Evolutionary conservation across 148 eudicot species (phyloP), one percentile per base, ranked within the genome.

Genomic region (Camellia japonica): DNA sequence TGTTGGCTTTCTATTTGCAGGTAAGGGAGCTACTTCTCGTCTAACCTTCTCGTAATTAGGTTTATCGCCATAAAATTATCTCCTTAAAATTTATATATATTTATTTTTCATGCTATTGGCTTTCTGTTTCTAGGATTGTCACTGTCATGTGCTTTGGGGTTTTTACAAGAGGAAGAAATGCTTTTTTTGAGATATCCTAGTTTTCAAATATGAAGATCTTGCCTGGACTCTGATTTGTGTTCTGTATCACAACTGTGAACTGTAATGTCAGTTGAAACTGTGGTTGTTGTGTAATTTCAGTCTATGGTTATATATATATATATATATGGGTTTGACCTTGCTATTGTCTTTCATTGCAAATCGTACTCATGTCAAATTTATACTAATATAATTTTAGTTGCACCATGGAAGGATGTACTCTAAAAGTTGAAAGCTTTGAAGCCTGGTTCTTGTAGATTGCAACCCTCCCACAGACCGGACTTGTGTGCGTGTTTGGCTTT

Each of bases 331-430:
- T 30, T 30, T 30, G 38, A 30, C 38, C 38, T 49, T 49, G 6
- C 52, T 49, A 49, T 49, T 49, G 52, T 49, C 52, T 49, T 49
- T 7, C 52, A 49, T 49, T 7, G 52, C 52, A 49, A 49, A 49
- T 5, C 7, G 2, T 49, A 49, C 7, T 7, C 52, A 49, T 49
- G 52, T 5, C 5, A 2, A 49, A 49, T 49, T 49, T 49, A n/a
- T n/a, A 4, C 52, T 49, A 0, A 4, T 5, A 49, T 49, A 7
- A 49, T 49, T 49, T 2, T 49, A 49, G 52, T 49, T 49, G 5
- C 52, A 49, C 52, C 7, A 49, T 49, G 52, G 52, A 4, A 49
- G 52, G 52, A 49, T 49, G 52, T 49, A 88, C 93, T 90, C 18
- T 90, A 30, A 30, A 30, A 30, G 38, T 30, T 30, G 1, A 30